Percentiles rank a stretch among this genome's conserved stretches.
These are phyloP conservation scores for Toxicodendron radicans DNA, from an alignment of 345 rosid species.

Conservation along the genomic window DNA sequence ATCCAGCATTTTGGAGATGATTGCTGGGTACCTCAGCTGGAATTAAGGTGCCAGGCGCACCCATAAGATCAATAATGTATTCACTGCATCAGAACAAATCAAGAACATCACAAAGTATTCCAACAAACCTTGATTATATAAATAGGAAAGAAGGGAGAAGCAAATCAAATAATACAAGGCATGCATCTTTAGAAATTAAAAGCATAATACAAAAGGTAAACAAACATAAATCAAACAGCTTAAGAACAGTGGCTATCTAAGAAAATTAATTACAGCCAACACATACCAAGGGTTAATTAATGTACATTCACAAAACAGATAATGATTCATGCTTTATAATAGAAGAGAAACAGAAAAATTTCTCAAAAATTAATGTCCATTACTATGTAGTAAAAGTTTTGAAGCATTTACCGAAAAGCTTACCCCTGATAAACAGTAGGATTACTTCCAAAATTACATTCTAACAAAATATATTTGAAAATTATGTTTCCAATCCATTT, in stretches of 20 bases:
- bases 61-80: constrained; percentile 94
- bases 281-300: not conserved
- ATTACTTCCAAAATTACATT: not conserved
- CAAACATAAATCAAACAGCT: not conserved
- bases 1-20: constrained; percentile 53
- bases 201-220: constrained; percentile 1
- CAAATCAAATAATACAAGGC: not conserved
- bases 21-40: constrained; percentile 86
- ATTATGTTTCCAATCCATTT: not conserved
- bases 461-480: not conserved
- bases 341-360: not conserved
- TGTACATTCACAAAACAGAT: not conserved
- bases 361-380: not conserved
- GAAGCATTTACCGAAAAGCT: not conserved
- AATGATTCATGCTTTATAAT: not conserved
- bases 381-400: not conserved
- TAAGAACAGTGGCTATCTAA: not conserved
- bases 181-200: not conserved
- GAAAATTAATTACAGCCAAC: not conserved
- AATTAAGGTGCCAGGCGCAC: constrained; percentile 92
- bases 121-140: constrained; percentile 18
- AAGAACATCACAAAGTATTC: constrained; percentile 20
- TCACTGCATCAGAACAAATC: constrained; percentile 57
- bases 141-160: constrained; percentile 3
- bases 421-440: not conserved